These are phyloP conservation scores for Rhizomucor pusillus DNA, from an alignment of 371 early-diverging fungal species.

Conservation along the genomic window DNA sequence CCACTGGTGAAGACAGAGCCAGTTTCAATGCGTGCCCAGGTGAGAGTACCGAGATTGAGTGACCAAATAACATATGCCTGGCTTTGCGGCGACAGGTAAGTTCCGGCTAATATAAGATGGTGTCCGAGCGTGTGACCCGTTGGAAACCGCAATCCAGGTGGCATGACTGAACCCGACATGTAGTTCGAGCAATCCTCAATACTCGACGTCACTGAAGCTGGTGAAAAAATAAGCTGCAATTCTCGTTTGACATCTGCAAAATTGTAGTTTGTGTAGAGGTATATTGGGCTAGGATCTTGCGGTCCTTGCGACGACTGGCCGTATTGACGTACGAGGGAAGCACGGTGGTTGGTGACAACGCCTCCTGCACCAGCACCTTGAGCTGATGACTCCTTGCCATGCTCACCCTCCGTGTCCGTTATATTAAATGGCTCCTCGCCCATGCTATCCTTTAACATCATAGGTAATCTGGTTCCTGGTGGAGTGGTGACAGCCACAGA, in stretches of 20 bases:
- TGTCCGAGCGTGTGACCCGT: conserved; percentile 70
- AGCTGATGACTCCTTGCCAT: not conserved
- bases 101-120: conserved; percentile 73
- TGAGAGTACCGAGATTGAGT: conserved; percentile 56
- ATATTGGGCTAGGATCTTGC: conserved; percentile 35
- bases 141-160: conserved; percentile 81
- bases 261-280: conserved; percentile 79
- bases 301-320: conserved; percentile 9
- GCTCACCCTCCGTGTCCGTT: not conserved
- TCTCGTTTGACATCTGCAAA: conserved; percentile 74
- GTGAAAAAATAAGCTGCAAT: conserved; percentile 62
- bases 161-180: conserved; percentile 56
- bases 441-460: conserved; percentile 13
- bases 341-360: conserved; percentile 3
- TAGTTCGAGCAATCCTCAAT: conserved; percentile 60
- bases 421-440: not conserved
- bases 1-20: conserved; percentile 62
- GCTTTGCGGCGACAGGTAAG: conserved; percentile 60
- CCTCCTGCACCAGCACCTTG: not conserved
- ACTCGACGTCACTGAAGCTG: conserved; percentile 17
- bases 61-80: conserved; percentile 76
- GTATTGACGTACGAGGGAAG: conserved; percentile 13
- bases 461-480: conserved; percentile 24
- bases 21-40: conserved; percentile 70
- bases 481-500: conserved; percentile 58